phyloP scores from a whole-genome alignment of 129 eudicot genomes.

The Pulicaria dysenterica region DNA sequence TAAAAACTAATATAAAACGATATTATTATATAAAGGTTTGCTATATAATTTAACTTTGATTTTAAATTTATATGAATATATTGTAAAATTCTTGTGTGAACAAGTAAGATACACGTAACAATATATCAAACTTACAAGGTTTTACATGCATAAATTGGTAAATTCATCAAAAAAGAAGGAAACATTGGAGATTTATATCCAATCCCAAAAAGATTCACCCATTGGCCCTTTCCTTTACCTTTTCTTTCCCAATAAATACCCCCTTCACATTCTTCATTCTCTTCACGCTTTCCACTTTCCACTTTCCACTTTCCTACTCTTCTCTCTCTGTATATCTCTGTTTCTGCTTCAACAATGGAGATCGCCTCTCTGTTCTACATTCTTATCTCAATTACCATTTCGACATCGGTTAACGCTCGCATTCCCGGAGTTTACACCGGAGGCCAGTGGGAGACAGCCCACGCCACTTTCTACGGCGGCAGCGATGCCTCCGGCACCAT shows the following conservation, averaged over 20 bases:
- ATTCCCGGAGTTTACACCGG: slow-evolving; percentile 38
- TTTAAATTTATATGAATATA: too few species aligned
- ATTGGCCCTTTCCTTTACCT: background rate
- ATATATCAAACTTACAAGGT: too few species aligned
- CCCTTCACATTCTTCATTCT: slow-evolving; percentile 33
- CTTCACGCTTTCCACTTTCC: slow-evolving; percentile 21
- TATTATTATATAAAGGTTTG: too few species aligned
- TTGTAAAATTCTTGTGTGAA: too few species aligned
- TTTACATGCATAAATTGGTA: too few species aligned
- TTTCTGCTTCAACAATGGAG: slow-evolving; percentile 26
- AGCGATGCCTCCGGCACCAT: slow-evolving; percentile 57
- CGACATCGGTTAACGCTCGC: slow-evolving; percentile 27
- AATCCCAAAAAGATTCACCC: background rate
- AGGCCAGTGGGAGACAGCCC: slow-evolving; percentile 49
- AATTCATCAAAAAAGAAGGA: too few species aligned
- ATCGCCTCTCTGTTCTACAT: background rate
- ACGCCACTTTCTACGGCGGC: slow-evolving; percentile 60
- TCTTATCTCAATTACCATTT: slow-evolving; percentile 1
- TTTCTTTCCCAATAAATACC: slow-evolving; percentile 26
- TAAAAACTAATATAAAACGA: too few species aligned
- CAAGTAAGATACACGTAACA: too few species aligned
- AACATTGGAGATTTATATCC: background rate
- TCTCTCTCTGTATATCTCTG: background rate
- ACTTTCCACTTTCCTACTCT: background rate
- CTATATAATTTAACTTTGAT: too few species aligned